Conservation (phyloP, 164 flowering plant species). For the Macadamia integrifolia region DNA sequence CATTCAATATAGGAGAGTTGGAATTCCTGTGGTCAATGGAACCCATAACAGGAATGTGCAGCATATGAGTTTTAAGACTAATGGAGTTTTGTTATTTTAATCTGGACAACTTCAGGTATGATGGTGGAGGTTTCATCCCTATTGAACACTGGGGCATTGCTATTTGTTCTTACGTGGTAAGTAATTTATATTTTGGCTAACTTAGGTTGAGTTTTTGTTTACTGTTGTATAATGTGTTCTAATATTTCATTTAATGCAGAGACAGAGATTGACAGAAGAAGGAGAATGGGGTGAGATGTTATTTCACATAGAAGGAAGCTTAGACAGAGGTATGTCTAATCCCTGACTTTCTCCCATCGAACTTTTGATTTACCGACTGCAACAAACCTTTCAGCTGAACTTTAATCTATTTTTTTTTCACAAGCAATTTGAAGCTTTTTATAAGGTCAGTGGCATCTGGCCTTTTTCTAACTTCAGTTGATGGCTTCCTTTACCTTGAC, state of each 20-base stretch:
- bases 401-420: too few relatives aligned
- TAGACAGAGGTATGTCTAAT: slow-evolving; percentile 58
- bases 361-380: too few relatives aligned
- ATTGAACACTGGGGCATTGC: slow-evolving; percentile 58
- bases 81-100: slow-evolving; percentile 22
- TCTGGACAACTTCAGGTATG: slow-evolving; percentile 48
- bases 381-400: too few relatives aligned
- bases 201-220: neutral
- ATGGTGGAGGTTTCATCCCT: slow-evolving; percentile 79
- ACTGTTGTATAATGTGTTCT: neutral
- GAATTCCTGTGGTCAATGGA: slow-evolving; percentile 71
- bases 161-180: slow-evolving; percentile 88
- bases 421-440: too few relatives aligned
- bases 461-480: too few relatives aligned
- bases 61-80: slow-evolving; percentile 40
- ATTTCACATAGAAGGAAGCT: slow-evolving; percentile 71
- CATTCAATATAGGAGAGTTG: slow-evolving; percentile 32
- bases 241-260: slow-evolving; percentile 18
- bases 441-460: too few relatives aligned
- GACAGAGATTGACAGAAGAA: slow-evolving; percentile 78
- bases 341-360: neutral
- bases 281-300: slow-evolving; percentile 78
- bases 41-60: slow-evolving; percentile 65
- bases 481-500: too few relatives aligned
- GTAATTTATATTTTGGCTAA: slow-evolving; percentile 18